Conservation (phyloP, 495 filamentous ascomycete species). For the Penicillium dipodomyicola region DNA sequence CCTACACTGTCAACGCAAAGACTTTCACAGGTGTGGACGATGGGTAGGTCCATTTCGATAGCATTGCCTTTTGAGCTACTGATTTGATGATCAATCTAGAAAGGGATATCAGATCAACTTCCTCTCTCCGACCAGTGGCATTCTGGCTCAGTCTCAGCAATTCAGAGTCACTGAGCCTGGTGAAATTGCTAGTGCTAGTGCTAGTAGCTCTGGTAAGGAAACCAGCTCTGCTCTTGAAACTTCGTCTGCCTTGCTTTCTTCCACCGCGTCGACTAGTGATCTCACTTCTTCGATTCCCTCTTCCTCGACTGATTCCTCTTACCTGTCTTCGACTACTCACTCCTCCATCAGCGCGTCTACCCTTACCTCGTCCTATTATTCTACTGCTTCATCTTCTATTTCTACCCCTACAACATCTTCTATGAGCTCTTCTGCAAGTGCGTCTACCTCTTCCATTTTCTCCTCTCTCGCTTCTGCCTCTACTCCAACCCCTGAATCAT, state of each 20-base stretch:
- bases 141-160: slow-evolving; percentile 37
- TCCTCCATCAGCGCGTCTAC: slow-evolving; percentile 29
- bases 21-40: slow-evolving; percentile 19
- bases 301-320: slow-evolving; percentile 24
- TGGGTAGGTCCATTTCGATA: slow-evolving; percentile 19
- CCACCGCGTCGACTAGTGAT: slow-evolving; percentile 17
- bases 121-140: slow-evolving; percentile 26
- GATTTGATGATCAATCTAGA: slow-evolving; percentile 11
- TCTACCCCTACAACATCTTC: slow-evolving; percentile 25
- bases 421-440: slow-evolving; percentile 17
- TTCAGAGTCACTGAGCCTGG: slow-evolving; percentile 31
- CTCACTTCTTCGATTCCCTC: slow-evolving; percentile 20
- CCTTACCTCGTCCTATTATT: slow-evolving; percentile 21
- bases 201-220: slow-evolving; percentile 34
- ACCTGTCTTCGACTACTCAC: slow-evolving; percentile 24
- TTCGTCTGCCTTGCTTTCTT: slow-evolving; percentile 15
- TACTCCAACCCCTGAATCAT: background rate
- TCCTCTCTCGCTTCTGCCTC: slow-evolving; percentile 9
- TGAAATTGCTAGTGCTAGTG: slow-evolving; percentile 4
- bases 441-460: slow-evolving; percentile 16
- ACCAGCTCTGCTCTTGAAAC: slow-evolving; percentile 29
- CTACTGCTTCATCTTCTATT: slow-evolving; percentile 25
- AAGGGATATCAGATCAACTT: slow-evolving; percentile 39
- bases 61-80: background rate
- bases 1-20: slow-evolving; percentile 31